These are phyloP conservation scores for Podaxis sp. DNA, from an alignment of 768 basidiomycete genomes.

Conservation along the genomic window DNA sequence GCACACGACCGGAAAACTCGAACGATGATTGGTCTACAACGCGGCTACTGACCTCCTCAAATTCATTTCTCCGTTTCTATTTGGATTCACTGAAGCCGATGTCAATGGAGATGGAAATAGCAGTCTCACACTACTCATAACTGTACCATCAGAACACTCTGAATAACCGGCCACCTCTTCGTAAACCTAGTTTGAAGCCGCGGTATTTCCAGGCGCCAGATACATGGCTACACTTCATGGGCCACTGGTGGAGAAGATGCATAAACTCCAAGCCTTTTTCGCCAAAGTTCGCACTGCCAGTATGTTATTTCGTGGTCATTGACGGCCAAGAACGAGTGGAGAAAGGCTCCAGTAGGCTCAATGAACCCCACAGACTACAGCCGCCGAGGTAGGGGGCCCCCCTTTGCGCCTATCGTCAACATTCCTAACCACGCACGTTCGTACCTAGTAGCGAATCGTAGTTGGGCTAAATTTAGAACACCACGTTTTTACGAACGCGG, in stretches of 20 bases:
- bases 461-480: slow-evolving; percentile 1
- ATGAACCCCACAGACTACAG: background rate
- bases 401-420: background rate
- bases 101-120: background rate
- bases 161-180: background rate
- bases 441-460: background rate
- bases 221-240: background rate
- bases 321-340: too few species aligned
- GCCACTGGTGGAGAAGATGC: background rate
- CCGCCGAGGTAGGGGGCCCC: background rate
- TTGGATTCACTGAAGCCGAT: background rate
- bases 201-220: background rate
- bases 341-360: background rate
- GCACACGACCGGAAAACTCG: slow-evolving; percentile 13
- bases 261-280: background rate
- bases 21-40: slow-evolving; percentile 1
- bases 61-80: background rate
- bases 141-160: background rate
- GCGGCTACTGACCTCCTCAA: background rate
- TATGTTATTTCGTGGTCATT: background rate
- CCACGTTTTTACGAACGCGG: background rate
- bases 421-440: slow-evolving; percentile 4
- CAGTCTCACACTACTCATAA: background rate
- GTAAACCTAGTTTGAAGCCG: background rate
- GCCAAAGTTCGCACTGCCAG: background rate